These are phyloP conservation scores for Gelatoporia subvermispora DNA, from an alignment of 768 basidiomycete genomes.

Conservation along the genomic window DNA sequence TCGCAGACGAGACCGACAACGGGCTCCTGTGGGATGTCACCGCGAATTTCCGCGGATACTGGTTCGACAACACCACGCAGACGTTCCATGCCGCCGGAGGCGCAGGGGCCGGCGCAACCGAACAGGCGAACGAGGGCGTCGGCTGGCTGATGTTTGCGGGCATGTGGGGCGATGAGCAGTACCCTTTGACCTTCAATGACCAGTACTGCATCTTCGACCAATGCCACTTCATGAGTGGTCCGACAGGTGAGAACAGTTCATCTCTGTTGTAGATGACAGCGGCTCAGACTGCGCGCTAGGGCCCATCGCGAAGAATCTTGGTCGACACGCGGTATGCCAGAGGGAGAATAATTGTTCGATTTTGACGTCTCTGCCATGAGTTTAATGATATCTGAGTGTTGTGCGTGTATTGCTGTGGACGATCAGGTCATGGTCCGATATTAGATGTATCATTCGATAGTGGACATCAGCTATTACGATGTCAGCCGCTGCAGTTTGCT, in stretches of 20 bases:
- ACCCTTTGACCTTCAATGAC: constrained; percentile 15
- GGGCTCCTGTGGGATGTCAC: constrained; percentile 24
- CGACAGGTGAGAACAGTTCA: constrained; percentile 18
- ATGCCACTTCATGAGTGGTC: constrained; percentile 20
- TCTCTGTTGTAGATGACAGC: neutral
- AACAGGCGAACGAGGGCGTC: constrained; percentile 16
- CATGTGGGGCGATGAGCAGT: constrained; percentile 25
- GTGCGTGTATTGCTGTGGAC: too few species aligned
- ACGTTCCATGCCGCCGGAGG: constrained; percentile 17
- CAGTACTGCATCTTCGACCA: constrained; percentile 21
- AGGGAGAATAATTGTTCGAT: constrained; percentile 17
- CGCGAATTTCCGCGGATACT: constrained; percentile 24
- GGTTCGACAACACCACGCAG: constrained; percentile 17
- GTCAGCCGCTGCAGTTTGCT: too few species aligned
- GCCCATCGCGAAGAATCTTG: constrained; percentile 22
- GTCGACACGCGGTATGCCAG: constrained; percentile 19
- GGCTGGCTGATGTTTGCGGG: constrained; percentile 22
- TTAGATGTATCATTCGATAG: too few species aligned
- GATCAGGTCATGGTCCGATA: too few species aligned
- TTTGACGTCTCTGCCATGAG: constrained; percentile 11
- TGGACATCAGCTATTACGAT: too few species aligned
- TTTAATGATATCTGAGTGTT: too few species aligned
- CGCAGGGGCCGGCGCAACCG: constrained; percentile 9
- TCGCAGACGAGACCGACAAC: constrained; percentile 22
- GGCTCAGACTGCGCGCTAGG: constrained; percentile 8